phyloP scores from a whole-genome alignment of 768 basidiomycete species.

The Daedalea quercina region DNA sequence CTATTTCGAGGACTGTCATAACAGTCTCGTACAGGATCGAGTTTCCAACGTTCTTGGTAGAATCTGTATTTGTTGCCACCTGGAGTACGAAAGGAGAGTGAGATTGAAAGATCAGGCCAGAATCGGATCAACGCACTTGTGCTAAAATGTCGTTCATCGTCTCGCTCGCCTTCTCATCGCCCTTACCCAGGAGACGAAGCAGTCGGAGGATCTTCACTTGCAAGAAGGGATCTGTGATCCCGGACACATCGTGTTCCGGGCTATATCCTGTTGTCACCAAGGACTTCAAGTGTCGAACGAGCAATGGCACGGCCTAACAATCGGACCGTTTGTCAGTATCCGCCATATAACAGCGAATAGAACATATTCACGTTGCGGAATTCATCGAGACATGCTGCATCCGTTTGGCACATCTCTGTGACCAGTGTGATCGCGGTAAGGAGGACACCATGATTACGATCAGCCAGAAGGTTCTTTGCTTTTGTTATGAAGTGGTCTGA shows the following conservation, averaged over 20 bases:
- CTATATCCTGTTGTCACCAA: constrained; percentile 95
- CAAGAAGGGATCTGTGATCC: constrained; percentile 94
- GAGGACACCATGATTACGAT: constrained; percentile 95
- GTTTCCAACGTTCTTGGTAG: constrained; percentile 96
- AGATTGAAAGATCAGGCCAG: neutral
- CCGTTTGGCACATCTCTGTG: constrained; percentile 87
- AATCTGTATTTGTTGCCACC: constrained; percentile 99
- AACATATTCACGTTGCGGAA: constrained; percentile 72
- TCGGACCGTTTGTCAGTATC: neutral
- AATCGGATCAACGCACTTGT: constrained; percentile 43
- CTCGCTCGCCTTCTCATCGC: constrained; percentile 83
- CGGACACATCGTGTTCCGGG: constrained; percentile 98
- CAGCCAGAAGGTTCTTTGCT: constrained; percentile 85
- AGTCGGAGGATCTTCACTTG: constrained; percentile 91
- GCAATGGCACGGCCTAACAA: constrained; percentile 76
- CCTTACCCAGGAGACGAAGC: constrained; percentile 80
- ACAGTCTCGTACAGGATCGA: constrained; percentile 98
- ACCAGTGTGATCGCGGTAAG: constrained; percentile 92
- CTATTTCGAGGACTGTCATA: constrained; percentile 91
- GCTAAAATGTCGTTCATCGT: constrained; percentile 98
- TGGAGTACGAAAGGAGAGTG: constrained; percentile 22
- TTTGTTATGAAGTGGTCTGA: constrained; percentile 87
- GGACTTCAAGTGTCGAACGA: constrained; percentile 93
- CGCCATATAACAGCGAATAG: neutral
- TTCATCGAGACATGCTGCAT: constrained; percentile 66